Base-by-base conservation (phyloP, 805 yeast species). In the Metschnikowia baotianmanensis region DNA sequence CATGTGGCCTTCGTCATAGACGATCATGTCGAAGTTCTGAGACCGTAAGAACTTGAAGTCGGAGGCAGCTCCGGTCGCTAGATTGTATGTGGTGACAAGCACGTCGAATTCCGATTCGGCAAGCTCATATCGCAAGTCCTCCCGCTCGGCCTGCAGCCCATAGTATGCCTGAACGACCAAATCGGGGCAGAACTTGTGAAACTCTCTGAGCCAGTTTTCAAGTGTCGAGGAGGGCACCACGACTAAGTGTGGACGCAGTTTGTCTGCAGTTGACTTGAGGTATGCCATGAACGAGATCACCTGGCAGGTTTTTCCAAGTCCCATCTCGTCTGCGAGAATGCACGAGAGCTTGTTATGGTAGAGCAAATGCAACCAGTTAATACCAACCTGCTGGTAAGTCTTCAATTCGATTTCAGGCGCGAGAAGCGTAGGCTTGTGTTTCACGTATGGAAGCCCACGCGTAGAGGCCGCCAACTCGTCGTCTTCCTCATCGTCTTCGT, bases 311-410 rank as follows among this genome's bases (percentile, higher is more conserved):
- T 93, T 93, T 45, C 99, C 99, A 35, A 93, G 71, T 5, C 96
- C 99, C 99, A 93, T 93, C 61, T 93, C 99, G 66, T 93, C 99
- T 0, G 99, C 99, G 35, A 93, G 69, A 42, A 93, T 93, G 65
- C 99, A 90, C 6, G 96, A 88, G 42, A 93, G 71, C 13, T 80
- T 74, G 56, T 84, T 80, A 43, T 78, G 79, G 60, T 91, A 93
- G 22, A 93, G 70, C 40, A 91, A 62, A 47, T 82, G 74, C 40
- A 93, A 69, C 99, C 99, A 93, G 60, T 93, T 93, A 38, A 93
- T 67, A 33, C 99, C 99, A n/a, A 90, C 96, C 53, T 89, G 93
- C 67, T 93, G 99, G 62, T 93, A 93, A 56, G 79, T 82, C 56
- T 91, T 93, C 53, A 93, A 70, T 28, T 76, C 77, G 13, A 87